Evolutionary conservation across 2,329 filamentous ascomycete species (phyloP), one percentile per base, ranked within the genome.

Genomic region (Macrophomina tecta): DNA sequence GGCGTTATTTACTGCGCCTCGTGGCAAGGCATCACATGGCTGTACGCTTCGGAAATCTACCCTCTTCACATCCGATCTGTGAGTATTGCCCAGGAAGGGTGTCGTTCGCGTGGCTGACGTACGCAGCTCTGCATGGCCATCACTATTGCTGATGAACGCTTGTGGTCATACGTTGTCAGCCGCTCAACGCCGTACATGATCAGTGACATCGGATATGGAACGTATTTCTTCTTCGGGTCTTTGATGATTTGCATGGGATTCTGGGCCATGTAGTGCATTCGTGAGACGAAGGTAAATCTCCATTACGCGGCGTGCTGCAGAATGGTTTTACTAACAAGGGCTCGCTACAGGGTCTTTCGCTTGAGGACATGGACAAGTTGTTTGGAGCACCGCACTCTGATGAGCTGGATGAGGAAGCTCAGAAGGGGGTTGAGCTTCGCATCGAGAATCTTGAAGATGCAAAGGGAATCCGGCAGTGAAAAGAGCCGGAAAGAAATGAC

Each of bases 41-140:
- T 82, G 0, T 82, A 83, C 64, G 80, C 79, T 9, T 81, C 82
- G 2, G 84, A 86, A 68, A 84, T 85, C 64, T 85, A 84, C 69
- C 78, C 77, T 0, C 70, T 80, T 18, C 76, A 80, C 46, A 80
- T 81, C 62, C 73, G 78, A 32, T 77, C 79, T 23, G 23, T 23
- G 23, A 23, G 23, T 23, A 23, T 23, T 23, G 23, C 23, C 23
- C 2, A 23, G 2, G 23, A 23, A 23, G 23, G 23, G 1, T 23
- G 23, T 1, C 23, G 23, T 23, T 23, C 2, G 23, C 23, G 1
- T 23, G 23, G 23, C 23, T 23, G 23, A 23, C 23, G 23, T 23
- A 23, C 23, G 23, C 23, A 23, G 75, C 70, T 80, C 0, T 79
- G 78, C 64, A 77, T 80, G 1, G 77, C 77, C 2, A 69, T 79